These are phyloP conservation scores for Yueomyces sinensis DNA, from an alignment of 805 yeast genomes.

Conservation along the genomic window DNA sequence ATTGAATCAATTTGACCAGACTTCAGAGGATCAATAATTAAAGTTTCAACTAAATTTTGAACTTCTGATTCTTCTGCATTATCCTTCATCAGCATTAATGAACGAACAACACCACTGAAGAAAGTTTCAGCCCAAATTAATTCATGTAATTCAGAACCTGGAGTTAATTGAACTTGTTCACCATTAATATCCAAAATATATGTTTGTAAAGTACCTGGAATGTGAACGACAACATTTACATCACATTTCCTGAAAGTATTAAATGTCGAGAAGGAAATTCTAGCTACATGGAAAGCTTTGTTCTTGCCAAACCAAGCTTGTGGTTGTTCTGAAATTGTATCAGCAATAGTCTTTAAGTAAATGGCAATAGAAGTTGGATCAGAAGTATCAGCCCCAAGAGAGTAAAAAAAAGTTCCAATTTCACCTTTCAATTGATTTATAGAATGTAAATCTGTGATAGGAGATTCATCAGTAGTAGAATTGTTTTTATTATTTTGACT, in stretches of 20 bases:
- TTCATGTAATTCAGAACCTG: slow-evolving; percentile 30
- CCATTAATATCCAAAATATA: slow-evolving; percentile 22
- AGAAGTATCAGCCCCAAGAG: slow-evolving; percentile 64
- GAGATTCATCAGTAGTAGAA: slow-evolving; percentile 7
- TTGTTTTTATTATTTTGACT: neutral
- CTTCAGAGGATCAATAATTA: slow-evolving; percentile 65
- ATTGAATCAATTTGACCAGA: slow-evolving; percentile 22
- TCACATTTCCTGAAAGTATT: slow-evolving; percentile 52
- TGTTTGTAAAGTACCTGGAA: slow-evolving; percentile 63
- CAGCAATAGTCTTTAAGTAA: slow-evolving; percentile 53
- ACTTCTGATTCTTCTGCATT: slow-evolving; percentile 57
- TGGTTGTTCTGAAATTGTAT: slow-evolving; percentile 42
- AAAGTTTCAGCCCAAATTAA: slow-evolving; percentile 42
- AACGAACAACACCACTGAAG: slow-evolving; percentile 55
- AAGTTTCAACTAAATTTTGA: slow-evolving; percentile 64
- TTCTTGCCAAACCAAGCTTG: slow-evolving; percentile 76
- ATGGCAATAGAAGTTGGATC: slow-evolving; percentile 72
- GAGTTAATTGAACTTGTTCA: slow-evolving; percentile 14
- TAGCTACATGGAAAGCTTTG: slow-evolving; percentile 56
- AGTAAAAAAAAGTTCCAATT: slow-evolving; percentile 61
- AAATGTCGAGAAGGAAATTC: slow-evolving; percentile 55
- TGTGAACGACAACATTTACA: slow-evolving; percentile 55
- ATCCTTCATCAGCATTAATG: slow-evolving; percentile 32
- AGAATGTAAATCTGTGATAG: slow-evolving; percentile 14
- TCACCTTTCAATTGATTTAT: slow-evolving; percentile 32